phyloP scores from a whole-genome alignment of 192 early-diverging fungal species.

The Entomortierella beljakovae region DNA sequence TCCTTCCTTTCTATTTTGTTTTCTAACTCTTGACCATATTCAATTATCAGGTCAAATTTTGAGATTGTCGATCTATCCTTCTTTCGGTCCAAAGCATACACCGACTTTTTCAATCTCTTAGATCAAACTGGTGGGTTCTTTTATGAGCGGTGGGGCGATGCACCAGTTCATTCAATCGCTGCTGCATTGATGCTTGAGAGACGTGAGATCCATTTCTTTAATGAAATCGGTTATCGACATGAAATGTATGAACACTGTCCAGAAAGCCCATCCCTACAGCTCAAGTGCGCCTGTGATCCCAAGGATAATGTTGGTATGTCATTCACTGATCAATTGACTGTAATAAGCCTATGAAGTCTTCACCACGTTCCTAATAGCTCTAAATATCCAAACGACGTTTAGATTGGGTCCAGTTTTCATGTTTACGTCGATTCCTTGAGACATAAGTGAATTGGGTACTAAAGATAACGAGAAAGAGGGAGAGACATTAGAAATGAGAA shows the following conservation, averaged over 20 bases:
- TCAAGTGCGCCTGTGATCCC: slow-evolving; percentile 64
- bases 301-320: slow-evolving; percentile 64
- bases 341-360: not conserved
- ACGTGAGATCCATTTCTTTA: slow-evolving; percentile 78
- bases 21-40: not conserved
- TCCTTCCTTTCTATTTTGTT: not conserved
- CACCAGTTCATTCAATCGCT: slow-evolving; percentile 80
- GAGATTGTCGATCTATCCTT: slow-evolving; percentile 85
- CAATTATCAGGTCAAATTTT: slow-evolving; percentile 88
- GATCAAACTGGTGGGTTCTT: slow-evolving; percentile 89
- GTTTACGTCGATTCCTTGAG: slow-evolving; percentile 42
- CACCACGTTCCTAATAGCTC: not conserved
- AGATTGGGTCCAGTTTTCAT: slow-evolving; percentile 49
- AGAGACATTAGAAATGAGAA: not conserved
- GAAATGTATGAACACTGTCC: slow-evolving; percentile 80
- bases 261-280: slow-evolving; percentile 57
- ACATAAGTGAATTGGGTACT: slow-evolving; percentile 1
- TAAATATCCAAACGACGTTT: not conserved
- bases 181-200: slow-evolving; percentile 72
- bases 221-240: slow-evolving; percentile 81
- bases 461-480: not conserved
- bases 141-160: slow-evolving; percentile 84
- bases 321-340: not conserved
- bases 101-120: slow-evolving; percentile 72
- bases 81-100: slow-evolving; percentile 73